A percentile compares a stretch with the other conserved stretches of the same genome.
Conservation (phyloP, 164 flowering plant species). For the Taxillus chinensis region DNA sequence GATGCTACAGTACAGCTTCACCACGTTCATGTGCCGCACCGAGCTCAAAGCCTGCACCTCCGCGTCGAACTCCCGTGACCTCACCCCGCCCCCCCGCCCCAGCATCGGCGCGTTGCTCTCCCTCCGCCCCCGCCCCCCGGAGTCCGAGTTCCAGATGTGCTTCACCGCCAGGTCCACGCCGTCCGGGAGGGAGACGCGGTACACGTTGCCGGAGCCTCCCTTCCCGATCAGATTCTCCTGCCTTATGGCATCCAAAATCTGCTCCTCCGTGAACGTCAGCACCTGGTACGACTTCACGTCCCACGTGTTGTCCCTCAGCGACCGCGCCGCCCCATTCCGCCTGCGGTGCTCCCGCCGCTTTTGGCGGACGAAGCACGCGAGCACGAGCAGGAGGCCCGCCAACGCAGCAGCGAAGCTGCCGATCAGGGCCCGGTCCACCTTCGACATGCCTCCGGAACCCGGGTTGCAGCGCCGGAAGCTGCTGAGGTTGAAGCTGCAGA, state of each 20-base stretch:
- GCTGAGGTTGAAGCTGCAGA: conserved; percentile 36
- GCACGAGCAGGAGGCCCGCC: conserved; percentile 15
- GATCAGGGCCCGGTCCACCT: conserved; percentile 24
- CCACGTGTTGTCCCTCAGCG: conserved; percentile 60
- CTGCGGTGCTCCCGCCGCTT: conserved; percentile 15
- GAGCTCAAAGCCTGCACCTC: conserved; percentile 60
- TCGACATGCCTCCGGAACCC: conserved; percentile 18
- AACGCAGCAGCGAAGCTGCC: conserved; percentile 28
- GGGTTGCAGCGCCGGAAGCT: conserved; percentile 34
- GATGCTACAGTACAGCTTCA: conserved; percentile 59
- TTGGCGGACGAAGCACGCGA: conserved; percentile 24
- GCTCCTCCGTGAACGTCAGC: conserved; percentile 57
- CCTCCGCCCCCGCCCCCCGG: conserved; percentile 9
- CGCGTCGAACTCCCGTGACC: conserved; percentile 38
- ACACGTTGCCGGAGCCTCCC: conserved; percentile 87
- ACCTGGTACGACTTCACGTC: conserved; percentile 60
- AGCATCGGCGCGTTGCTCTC: conserved; percentile 33
- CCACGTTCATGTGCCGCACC: conserved; percentile 57
- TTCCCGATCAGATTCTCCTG: conserved; percentile 67
- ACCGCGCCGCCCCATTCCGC: conserved; percentile 12
- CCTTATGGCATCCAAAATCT: conserved; percentile 56
- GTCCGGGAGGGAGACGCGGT: conserved; percentile 31
- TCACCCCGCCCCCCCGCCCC: conserved; percentile 11
- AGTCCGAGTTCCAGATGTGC: conserved; percentile 36
- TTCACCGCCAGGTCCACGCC: conserved; percentile 60